These are phyloP conservation scores for Phytophthora capsici DNA, from an alignment of 352 stramenopile genomes.

Conservation along the genomic window DNA sequence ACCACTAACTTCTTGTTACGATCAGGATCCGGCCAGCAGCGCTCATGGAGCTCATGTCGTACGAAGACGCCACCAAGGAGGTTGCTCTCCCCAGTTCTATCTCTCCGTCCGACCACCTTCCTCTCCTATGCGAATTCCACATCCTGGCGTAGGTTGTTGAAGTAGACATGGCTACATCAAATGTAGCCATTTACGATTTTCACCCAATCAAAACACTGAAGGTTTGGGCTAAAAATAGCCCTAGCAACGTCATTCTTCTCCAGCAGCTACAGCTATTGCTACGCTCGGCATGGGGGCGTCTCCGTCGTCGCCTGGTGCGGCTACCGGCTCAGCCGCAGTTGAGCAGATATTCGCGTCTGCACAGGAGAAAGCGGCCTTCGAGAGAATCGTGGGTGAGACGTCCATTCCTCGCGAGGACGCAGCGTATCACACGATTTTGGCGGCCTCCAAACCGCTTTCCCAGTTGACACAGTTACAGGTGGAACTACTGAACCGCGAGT, in stretches of 20 bases:
- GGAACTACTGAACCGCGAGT: conserved; percentile 66
- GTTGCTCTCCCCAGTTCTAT: conserved; percentile 67
- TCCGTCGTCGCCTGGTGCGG: conserved; percentile 39
- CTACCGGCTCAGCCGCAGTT: conserved; percentile 19
- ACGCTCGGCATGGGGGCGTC: conserved; percentile 49
- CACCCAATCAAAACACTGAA: conserved; percentile 20
- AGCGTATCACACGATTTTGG: conserved; percentile 61
- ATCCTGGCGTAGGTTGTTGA: conserved; percentile 19
- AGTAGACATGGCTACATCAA: conserved; percentile 24
- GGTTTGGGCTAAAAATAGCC: conserved; percentile 4
- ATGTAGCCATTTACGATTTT: conserved; percentile 28
- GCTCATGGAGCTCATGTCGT: conserved; percentile 78
- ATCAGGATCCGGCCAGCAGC: conserved; percentile 48
- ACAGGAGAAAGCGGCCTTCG: conserved; percentile 63
- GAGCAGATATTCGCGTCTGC: conserved; percentile 53
- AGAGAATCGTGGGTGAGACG: conserved; percentile 72
- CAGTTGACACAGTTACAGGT: conserved; percentile 65
- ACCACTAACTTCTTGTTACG: conserved; percentile 6
- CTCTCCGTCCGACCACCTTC: conserved; percentile 81
- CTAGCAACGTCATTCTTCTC: conserved; percentile 29
- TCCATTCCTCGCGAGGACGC: conserved; percentile 56
- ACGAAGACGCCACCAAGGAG: conserved; percentile 62
- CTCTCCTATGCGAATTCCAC: conserved; percentile 73
- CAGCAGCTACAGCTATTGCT: not conserved
- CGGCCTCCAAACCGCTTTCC: conserved; percentile 44